These are phyloP conservation scores for Stagonosporopsis chrysanthemi DNA, from an alignment of 2,329 filamentous ascomycete species.

Conservation along the genomic window DNA sequence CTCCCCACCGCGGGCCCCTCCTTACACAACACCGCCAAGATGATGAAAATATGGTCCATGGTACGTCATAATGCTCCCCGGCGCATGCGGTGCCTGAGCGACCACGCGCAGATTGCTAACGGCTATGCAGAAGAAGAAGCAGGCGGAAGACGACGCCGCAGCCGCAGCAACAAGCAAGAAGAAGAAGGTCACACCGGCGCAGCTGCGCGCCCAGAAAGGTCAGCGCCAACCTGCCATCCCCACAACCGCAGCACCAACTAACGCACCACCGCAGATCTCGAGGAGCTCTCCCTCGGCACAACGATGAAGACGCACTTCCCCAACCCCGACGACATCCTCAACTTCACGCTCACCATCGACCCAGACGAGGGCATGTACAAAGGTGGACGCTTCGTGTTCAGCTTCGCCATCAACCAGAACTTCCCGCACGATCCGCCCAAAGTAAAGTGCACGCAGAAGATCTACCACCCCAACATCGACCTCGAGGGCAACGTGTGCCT, in stretches of 20 bases:
- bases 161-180: conserved; percentile 82
- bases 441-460: conserved; percentile 96
- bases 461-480: conserved; percentile 99
- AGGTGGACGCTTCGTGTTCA: conserved; percentile 85
- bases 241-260: background rate
- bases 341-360: conserved; percentile 81
- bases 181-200: conserved; percentile 98
- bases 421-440: conserved; percentile 98
- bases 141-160: conserved; percentile 89
- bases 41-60: conserved; percentile 99
- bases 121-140: conserved; percentile 77
- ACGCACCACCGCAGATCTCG: conserved; percentile 67
- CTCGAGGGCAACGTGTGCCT: conserved; percentile 97
- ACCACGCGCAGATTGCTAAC: conserved; percentile 31
- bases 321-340: conserved; percentile 84
- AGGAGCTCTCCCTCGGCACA: conserved; percentile 77
- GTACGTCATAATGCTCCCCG: conserved; percentile 57
- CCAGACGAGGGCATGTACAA: conserved; percentile 92
- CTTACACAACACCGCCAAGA: conserved; percentile 60
- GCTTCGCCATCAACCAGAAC: conserved; percentile 89
- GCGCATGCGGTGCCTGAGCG: conserved; percentile 1
- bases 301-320: conserved; percentile 85
- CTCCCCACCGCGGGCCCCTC: conserved; percentile 10
- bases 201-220: conserved; percentile 97
- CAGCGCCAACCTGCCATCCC: too few relatives aligned